Conservation (phyloP, 2,329 filamentous ascomycete genomes). For the Colletotrichum lindemuthianum region DNA sequence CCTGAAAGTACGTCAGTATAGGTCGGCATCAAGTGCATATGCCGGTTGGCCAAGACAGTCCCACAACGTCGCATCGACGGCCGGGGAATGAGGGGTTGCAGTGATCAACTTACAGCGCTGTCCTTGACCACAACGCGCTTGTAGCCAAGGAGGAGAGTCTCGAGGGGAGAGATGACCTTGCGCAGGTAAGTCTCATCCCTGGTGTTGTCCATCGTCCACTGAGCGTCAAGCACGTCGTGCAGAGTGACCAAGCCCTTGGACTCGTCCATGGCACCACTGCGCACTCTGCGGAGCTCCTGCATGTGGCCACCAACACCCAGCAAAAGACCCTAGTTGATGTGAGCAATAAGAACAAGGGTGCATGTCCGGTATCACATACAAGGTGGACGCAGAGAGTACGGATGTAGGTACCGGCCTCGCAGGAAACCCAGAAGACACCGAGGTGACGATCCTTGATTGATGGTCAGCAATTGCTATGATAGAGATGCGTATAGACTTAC, state of each 20-base stretch:
- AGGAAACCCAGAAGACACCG: slow-evolving; percentile 99
- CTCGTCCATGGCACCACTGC: slow-evolving; percentile 96
- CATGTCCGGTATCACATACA: slow-evolving; percentile 45
- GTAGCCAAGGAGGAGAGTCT: slow-evolving; percentile 91
- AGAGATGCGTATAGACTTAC: slow-evolving; percentile 19
- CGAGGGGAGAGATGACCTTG: slow-evolving; percentile 89
- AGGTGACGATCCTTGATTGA: slow-evolving; percentile 78
- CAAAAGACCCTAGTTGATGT: slow-evolving; percentile 61
- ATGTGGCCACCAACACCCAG: slow-evolving; percentile 92
- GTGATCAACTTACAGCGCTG: slow-evolving; percentile 61
- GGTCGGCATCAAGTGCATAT: neutral
- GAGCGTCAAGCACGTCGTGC: slow-evolving; percentile 94
- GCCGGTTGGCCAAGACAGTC: slow-evolving; percentile 10
- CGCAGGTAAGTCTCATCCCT: slow-evolving; percentile 89
- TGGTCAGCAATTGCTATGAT: slow-evolving; percentile 17
- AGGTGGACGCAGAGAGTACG: slow-evolving; percentile 97
- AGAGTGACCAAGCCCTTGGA: slow-evolving; percentile 88
- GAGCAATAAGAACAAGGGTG: slow-evolving; percentile 19
- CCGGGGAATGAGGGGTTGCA: slow-evolving; percentile 19
- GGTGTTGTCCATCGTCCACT: slow-evolving; percentile 96
- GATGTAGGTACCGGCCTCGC: slow-evolving; percentile 98
- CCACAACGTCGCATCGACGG: slow-evolving; percentile 23
- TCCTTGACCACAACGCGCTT: slow-evolving; percentile 99
- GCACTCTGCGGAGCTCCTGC: slow-evolving; percentile 95
- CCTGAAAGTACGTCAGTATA: slow-evolving; percentile 46